These are phyloP conservation scores for Euphorbia tirucalli DNA, from an alignment of 345 rosid genomes.

Conservation along the genomic window DNA sequence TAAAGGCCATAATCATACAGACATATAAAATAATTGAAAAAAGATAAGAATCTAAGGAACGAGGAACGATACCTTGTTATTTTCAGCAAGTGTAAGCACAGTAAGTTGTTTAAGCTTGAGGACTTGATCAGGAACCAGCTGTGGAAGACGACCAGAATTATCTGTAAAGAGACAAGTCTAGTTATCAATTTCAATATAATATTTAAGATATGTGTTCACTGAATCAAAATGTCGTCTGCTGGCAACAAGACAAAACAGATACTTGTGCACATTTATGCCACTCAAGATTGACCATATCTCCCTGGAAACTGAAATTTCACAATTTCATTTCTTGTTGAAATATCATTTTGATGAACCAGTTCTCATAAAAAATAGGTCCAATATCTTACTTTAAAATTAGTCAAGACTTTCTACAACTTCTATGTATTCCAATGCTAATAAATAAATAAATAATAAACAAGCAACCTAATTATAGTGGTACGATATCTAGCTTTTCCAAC, in stretches of 20 bases:
- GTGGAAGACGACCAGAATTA: slow-evolving; percentile 54
- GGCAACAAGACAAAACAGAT: neutral
- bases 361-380: neutral
- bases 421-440: neutral
- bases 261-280: neutral
- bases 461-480: neutral
- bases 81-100: slow-evolving; percentile 87
- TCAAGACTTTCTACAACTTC: neutral
- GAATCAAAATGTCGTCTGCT: neutral
- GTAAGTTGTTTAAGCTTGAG: slow-evolving; percentile 93
- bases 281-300: neutral
- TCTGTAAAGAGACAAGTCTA: slow-evolving; percentile 40
- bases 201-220: neutral
- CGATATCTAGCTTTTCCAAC: neutral
- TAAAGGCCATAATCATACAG: neutral
- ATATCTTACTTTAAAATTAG: neutral
- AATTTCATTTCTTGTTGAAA: neutral
- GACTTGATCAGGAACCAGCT: slow-evolving; percentile 69
- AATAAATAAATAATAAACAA: neutral
- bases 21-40: neutral
- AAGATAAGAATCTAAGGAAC: neutral
- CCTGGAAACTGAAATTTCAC: neutral
- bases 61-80: slow-evolving; percentile 56
- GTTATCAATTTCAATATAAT: slow-evolving; percentile 6
- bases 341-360: neutral